These are phyloP conservation scores for Epicoccum sorghinum DNA, from an alignment of 2,329 filamentous ascomycete species.

Conservation along the genomic window DNA sequence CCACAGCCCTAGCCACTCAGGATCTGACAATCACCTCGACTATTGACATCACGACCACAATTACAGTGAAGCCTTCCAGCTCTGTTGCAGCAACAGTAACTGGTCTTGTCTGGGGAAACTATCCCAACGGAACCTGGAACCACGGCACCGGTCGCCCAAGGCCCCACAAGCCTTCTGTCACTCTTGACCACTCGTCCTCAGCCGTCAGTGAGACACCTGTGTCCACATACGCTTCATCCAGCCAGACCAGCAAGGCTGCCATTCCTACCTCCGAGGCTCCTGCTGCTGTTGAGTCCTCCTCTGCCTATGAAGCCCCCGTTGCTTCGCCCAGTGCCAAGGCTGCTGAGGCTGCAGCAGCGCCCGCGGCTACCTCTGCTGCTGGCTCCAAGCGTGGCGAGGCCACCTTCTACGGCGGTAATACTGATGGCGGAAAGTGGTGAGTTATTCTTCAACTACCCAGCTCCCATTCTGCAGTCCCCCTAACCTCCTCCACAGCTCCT, in stretches of 20 bases:
- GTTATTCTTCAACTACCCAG: not conserved
- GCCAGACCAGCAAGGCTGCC: slow-evolving; percentile 13
- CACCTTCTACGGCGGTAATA: slow-evolving; percentile 49
- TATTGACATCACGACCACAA: slow-evolving; percentile 20
- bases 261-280: slow-evolving; percentile 16
- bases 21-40: slow-evolving; percentile 28
- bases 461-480: not conserved
- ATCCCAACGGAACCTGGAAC: slow-evolving; percentile 23
- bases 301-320: slow-evolving; percentile 1
- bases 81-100: slow-evolving; percentile 7
- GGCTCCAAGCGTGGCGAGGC: slow-evolving; percentile 36
- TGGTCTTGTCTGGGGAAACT: slow-evolving; percentile 17
- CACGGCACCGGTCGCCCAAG: slow-evolving; percentile 6
- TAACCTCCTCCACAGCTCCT: slow-evolving; percentile 36
- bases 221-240: slow-evolving; percentile 4
- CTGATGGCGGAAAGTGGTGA: slow-evolving; percentile 63
- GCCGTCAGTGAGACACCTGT: slow-evolving; percentile 11
- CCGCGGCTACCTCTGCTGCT: slow-evolving; percentile 3
- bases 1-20: not conserved
- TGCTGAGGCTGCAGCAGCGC: not conserved
- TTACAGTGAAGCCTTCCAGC: slow-evolving; percentile 20
- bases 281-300: slow-evolving; percentile 1
- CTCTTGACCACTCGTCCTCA: slow-evolving; percentile 13
- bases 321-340: not conserved
- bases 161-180: not conserved